A percentile compares a stretch with the other conserved stretches of the same genome.
These are phyloP conservation scores for Elaeis oleifera DNA, from an alignment of 202 grass and related monocot species.

Conservation along the genomic window DNA sequence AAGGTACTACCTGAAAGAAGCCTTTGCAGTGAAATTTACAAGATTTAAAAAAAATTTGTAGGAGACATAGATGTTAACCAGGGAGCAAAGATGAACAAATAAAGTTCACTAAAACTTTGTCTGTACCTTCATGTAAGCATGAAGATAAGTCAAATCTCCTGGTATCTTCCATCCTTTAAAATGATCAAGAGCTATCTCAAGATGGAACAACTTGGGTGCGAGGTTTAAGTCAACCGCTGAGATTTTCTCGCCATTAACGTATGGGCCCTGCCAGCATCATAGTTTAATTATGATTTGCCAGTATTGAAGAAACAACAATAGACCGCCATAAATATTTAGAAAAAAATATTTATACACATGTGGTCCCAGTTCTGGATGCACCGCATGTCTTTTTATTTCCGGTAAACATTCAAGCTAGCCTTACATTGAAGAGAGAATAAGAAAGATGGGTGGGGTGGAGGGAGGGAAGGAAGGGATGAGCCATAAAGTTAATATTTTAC, in stretches of 20 bases:
- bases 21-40: too few species aligned
- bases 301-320: neutral
- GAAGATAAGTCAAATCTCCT: constrained; percentile 26
- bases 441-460: too few species aligned
- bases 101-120: neutral
- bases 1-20: too few species aligned
- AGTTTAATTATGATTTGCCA: neutral
- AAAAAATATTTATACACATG: too few species aligned
- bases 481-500: constrained; percentile 9
- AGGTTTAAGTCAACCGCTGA: constrained; percentile 40
- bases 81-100: neutral
- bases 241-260: constrained; percentile 33
- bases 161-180: constrained; percentile 38
- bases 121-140: constrained; percentile 37
- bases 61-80: too few species aligned
- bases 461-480: too few species aligned
- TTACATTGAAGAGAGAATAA: too few species aligned
- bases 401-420: too few species aligned
- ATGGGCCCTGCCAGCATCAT: constrained; percentile 29
- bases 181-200: constrained; percentile 23
- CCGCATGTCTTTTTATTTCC: too few species aligned
- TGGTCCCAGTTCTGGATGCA: too few species aligned
- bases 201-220: constrained; percentile 40
- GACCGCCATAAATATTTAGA: too few species aligned
- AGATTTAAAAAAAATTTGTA: too few species aligned